Conservation (phyloP, 768 basidiomycete species). For the Amanita fuliginea region DNA sequence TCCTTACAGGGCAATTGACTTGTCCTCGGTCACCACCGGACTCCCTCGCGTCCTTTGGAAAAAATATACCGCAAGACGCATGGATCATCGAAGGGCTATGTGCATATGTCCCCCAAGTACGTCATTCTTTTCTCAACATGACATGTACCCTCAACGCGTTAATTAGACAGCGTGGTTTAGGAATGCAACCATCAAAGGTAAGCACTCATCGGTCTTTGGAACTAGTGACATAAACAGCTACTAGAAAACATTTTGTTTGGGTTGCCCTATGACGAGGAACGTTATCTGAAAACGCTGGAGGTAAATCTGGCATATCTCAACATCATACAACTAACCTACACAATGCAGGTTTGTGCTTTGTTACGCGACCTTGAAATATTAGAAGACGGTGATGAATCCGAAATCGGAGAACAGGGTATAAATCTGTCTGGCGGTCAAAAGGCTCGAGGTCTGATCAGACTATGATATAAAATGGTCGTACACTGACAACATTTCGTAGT, state of each 20-base stretch:
- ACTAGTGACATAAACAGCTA: neutral
- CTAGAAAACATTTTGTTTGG: conserved; percentile 61
- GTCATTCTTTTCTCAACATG: conserved; percentile 24
- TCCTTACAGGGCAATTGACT: conserved; percentile 62
- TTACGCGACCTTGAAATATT: conserved; percentile 68
- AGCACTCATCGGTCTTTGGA: neutral
- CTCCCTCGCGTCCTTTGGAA: conserved; percentile 49
- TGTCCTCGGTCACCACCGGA: conserved; percentile 84
- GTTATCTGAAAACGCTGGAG: conserved; percentile 72
- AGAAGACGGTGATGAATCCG: conserved; percentile 81
- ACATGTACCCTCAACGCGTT: neutral
- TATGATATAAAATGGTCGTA: conserved; percentile 32
- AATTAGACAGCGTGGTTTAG: conserved; percentile 52
- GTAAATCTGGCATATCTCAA: conserved; percentile 26
- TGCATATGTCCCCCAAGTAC: conserved; percentile 78
- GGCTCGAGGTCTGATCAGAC: conserved; percentile 37
- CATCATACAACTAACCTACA: conserved; percentile 11
- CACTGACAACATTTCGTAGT: conserved; percentile 12
- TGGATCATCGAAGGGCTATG: conserved; percentile 76
- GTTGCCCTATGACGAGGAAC: conserved; percentile 53
- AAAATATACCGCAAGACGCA: conserved; percentile 33
- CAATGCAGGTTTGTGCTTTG: conserved; percentile 47
- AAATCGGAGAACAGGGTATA: conserved; percentile 76
- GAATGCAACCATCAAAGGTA: conserved; percentile 54
- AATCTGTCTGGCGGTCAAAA: conserved; percentile 56